These are phyloP conservation scores for Astrephomene gubernaculifera DNA, from an alignment of 139 green algal species.

Conservation along the genomic window DNA sequence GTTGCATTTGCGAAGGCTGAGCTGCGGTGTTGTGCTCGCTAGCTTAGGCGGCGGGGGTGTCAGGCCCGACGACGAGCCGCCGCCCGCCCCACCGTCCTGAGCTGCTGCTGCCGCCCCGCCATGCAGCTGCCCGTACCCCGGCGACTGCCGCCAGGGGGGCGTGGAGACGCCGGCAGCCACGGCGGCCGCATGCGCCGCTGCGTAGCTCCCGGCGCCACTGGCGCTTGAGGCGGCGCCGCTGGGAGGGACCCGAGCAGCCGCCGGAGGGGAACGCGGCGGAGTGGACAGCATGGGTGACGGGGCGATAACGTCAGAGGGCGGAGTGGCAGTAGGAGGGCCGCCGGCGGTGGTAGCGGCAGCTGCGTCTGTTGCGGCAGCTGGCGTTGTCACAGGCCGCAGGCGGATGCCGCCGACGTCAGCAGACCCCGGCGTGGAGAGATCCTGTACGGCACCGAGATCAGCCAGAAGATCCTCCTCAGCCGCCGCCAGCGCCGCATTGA, in stretches of 20 bases:
- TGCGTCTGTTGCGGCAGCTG: too few relatives aligned
- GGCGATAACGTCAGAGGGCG: too few relatives aligned
- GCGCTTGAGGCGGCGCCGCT: background rate
- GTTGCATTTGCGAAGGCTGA: too few relatives aligned
- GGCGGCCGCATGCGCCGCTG: background rate
- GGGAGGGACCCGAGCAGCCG: too few relatives aligned
- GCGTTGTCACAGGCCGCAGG: background rate
- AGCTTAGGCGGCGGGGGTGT: too few relatives aligned
- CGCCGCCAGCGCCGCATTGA: constrained; percentile 1
- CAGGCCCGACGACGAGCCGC: too few relatives aligned
- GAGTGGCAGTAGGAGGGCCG: too few relatives aligned
- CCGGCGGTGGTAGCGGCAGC: background rate
- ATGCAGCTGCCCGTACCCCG: background rate
- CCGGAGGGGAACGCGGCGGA: too few relatives aligned
- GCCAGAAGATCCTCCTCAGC: background rate
- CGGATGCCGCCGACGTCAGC: background rate
- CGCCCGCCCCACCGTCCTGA: too few relatives aligned
- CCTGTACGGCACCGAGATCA: background rate
- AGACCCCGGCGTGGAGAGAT: background rate
- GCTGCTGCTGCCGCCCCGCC: background rate
- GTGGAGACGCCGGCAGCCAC: background rate
- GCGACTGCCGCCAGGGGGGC: background rate
- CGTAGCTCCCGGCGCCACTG: constrained; percentile 2
- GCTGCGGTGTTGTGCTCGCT: too few relatives aligned
- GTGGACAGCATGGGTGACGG: background rate